Evolutionary conservation across 768 basidiomycete species (phyloP).

Genomic region (Kwoniella dejecticola): DNA sequence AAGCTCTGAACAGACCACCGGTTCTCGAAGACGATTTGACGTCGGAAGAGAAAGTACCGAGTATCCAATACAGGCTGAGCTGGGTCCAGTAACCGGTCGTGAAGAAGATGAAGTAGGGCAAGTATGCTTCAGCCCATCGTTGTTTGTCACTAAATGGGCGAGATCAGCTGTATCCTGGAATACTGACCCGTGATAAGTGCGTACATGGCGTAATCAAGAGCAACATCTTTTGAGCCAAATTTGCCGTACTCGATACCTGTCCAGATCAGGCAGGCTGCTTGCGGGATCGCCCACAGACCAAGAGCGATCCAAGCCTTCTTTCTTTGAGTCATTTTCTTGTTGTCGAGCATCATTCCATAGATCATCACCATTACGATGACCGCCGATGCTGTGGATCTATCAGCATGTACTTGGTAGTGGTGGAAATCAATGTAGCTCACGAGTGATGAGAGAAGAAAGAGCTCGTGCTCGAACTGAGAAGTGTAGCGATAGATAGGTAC

Average conservation of each 20-base stretch:
- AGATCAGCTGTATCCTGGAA: too few species aligned
- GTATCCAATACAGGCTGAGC: conserved; percentile 28
- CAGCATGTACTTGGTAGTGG: too few species aligned
- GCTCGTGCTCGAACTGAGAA: conserved; percentile 32
- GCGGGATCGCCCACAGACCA: conserved; percentile 17
- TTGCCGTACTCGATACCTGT: conserved; percentile 9
- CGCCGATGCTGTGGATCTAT: conserved; percentile 3
- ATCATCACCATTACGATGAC: conserved; percentile 21
- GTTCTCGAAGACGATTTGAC: conserved; percentile 16
- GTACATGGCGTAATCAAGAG: conserved; percentile 8
- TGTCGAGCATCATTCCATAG: conserved; percentile 25
- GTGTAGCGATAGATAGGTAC: conserved; percentile 25
- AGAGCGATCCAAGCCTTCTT: conserved; percentile 17
- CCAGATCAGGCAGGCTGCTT: conserved; percentile 18
- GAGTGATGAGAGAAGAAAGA: conserved; percentile 35
- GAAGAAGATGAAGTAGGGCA: conserved; percentile 25
- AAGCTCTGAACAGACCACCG: conserved; percentile 24
- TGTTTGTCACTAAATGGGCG: neutral
- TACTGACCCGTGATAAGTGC: too few species aligned
- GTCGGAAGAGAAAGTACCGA: conserved; percentile 19
- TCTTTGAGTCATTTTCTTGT: conserved; percentile 12
- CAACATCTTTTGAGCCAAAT: conserved; percentile 6
- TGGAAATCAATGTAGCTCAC: too few species aligned
- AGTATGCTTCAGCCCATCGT: conserved; percentile 25
- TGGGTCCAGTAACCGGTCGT: conserved; percentile 24